phyloP scores from a whole-genome alignment of 768 basidiomycete genomes.

The Mycena filopes region DNA sequence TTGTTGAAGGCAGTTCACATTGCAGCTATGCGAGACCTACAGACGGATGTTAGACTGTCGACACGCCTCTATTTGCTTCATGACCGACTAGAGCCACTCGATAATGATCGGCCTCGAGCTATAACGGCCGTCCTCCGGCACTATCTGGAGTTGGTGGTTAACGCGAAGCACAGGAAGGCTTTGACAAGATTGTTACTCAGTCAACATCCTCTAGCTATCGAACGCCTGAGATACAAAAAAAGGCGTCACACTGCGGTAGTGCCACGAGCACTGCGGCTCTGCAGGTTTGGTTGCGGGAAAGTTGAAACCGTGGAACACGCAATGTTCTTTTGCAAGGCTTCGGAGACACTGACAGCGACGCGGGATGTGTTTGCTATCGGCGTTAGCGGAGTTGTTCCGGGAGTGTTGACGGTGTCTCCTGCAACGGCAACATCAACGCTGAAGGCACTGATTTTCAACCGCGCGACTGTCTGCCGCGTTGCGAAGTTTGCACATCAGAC shows the following conservation, averaged over 20 bases:
- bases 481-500: not conserved
- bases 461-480: not conserved
- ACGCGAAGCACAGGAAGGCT: not conserved
- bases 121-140: not conserved
- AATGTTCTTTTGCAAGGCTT: not conserved
- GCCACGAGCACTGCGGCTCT: not conserved
- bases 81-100: not conserved
- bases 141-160: not conserved
- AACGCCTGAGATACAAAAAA: not conserved
- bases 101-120: not conserved
- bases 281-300: slow-evolving; percentile 1
- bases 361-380: not conserved
- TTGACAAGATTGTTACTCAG: not conserved
- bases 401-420: not conserved
- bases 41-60: not conserved
- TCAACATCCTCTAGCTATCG: slow-evolving; percentile 7
- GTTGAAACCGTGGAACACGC: slow-evolving; percentile 9
- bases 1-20: not conserved
- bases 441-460: not conserved
- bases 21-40: not conserved
- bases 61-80: slow-evolving; percentile 1
- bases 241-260: not conserved
- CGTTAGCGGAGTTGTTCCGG: not conserved
- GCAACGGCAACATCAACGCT: not conserved
- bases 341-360: not conserved